Evolutionary conservation across 768 basidiomycete genomes (phyloP), one percentile per base, ranked within the genome.

Genomic region (Tephrocybe sp.): DNA sequence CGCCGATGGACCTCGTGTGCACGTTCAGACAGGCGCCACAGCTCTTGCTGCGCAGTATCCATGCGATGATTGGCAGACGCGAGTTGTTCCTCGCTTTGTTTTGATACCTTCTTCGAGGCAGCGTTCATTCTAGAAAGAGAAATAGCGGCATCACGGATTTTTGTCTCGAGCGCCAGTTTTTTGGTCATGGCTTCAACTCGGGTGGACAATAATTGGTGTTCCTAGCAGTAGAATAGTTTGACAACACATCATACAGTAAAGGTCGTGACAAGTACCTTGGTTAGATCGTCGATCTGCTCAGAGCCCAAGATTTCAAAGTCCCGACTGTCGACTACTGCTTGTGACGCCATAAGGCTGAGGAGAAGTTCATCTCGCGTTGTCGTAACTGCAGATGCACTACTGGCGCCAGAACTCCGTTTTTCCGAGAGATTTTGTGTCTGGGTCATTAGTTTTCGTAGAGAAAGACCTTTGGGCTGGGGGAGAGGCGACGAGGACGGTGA

Each of bases 281-380:
- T 77, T 38, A 78, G 64, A 31, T 75, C 75, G 46, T 78, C 80
- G 18, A 80, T 73, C 51, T 78, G 74, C 56, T 73, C 73, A 8
- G 65, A 74, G 34, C 77, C 80, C 36, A 95, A 73, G 18, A 97
- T 85, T 45, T 86, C 83, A 62, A 82, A 90, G 37, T 83, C 82
- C 25, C 88, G 83, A 60, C 90, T 90, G 60, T 98, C 93, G n/a
- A 98, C 85, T 34, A 91, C 82, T 4, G 96, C 96, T 68, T 98
- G 93, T 47, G 93, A 93, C 34, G 94, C 89, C 55, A 98, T 72
- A 32, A 99, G 77, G 64, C 89, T 89, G 64, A 97, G 79, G 55
- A 98, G 77, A 38, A 98, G 78, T 54, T 94, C 90, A 59, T 97
- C 93, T 37, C 86, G 78, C 13, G 80, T 81, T 54, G 82, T 84